Base-by-base conservation (phyloP, 106 monocot species). In the Amphibolis antarctica region DNA sequence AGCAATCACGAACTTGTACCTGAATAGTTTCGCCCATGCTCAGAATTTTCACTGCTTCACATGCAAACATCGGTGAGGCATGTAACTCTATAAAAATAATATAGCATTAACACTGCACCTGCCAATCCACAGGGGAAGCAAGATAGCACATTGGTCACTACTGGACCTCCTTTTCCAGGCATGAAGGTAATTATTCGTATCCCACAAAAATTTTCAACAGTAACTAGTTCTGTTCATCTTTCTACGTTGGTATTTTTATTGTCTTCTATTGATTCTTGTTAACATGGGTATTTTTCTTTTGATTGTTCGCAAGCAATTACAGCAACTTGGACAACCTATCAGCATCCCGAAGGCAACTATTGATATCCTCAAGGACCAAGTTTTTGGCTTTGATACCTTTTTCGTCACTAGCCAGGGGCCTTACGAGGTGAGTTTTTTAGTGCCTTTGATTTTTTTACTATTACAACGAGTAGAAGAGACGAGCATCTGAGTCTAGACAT, bases 351-450 rank as follows among this genome's bases (percentile, higher is more conserved):
- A 94, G 66, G 71, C 65, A 30, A 83, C 77, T 28, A 78, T 89
- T 44, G 94, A 89, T 55, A 71, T 78, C 61, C 64, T 72, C 5
- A 72, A 62, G 46, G 72, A 72, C 55, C 72, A 72, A 72, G 55
- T 72, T 64, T 72, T 72, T 69, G 83, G 89, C 56, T 94, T 94
- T 76, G 84, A 89, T 64, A 89, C 86, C 44, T 94, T 94, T 66
- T 89, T 81, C 75, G 81, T 89, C 25, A 94, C 94, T 28, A 86
- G 81, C 76, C 89, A 89, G 31, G 89, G 89, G 66, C 86, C 89
- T 28, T 94, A 94, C 79, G 94, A 94, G 94, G 94, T 86, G 43
- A 66, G 6, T 12, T 17, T n/a, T 30, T 29, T 11, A 20, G 1
- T n/a, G n/a, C n/a, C 52, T 20, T 28, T 27, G 10, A 60, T 60